phyloP scores from a whole-genome alignment of 331 rosid species.

The Acacia concinna region DNA sequence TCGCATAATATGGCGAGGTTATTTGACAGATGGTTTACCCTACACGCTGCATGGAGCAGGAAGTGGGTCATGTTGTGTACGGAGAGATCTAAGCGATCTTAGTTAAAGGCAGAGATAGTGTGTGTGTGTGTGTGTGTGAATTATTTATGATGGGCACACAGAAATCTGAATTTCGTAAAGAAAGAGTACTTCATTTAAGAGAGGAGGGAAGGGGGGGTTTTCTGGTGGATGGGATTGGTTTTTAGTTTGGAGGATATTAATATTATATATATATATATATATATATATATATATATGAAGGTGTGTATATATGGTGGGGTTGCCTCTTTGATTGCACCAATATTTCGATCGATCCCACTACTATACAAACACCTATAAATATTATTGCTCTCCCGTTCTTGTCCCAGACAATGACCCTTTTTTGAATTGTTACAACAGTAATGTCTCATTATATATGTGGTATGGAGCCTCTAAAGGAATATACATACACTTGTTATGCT shows the following conservation, averaged over 20 bases:
- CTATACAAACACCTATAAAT: neutral
- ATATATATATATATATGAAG: neutral
- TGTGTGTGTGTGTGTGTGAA: neutral
- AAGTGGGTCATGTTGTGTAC: neutral
- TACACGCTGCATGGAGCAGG: neutral
- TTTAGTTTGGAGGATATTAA: constrained; percentile 25
- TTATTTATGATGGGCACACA: neutral
- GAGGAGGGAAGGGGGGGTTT: neutral
- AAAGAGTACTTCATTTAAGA: constrained; percentile 48
- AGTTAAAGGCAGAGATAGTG: neutral
- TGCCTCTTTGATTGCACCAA: constrained; percentile 11
- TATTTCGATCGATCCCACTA: constrained; percentile 28
- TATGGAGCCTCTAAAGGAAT: constrained; percentile 12
- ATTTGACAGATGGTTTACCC: neutral
- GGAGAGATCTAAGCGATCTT: neutral
- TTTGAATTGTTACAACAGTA: neutral
- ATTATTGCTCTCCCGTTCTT: constrained; percentile 33
- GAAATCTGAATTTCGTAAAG: neutral
- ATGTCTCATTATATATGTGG: neutral
- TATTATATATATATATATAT: too few species aligned
- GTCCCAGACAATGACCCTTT: constrained; percentile 21
- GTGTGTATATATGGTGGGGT: constrained; percentile 13
- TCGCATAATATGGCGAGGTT: neutral
- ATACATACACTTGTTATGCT: neutral
- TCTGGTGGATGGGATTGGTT: constrained; percentile 21